These are phyloP conservation scores for Trichomonas vaginalis DNA, from an alignment of 208 protist genomes.

Conservation along the genomic window DNA sequence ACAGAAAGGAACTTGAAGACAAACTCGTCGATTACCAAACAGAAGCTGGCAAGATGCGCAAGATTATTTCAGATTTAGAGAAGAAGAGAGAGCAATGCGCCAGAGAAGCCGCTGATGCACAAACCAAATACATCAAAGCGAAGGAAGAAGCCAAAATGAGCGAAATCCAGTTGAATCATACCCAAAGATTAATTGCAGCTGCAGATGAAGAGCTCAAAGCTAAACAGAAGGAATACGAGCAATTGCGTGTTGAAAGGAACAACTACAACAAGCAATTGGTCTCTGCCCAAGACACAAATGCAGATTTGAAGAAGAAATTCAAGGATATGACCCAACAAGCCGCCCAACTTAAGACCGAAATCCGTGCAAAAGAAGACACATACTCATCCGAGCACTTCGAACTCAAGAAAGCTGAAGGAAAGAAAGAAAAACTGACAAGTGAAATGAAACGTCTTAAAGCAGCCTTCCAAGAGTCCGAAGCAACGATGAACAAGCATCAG, in stretches of 20 bases:
- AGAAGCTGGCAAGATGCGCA: background rate
- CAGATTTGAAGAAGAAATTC: constrained; percentile 71
- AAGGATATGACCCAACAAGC: constrained; percentile 69
- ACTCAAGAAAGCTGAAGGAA: background rate
- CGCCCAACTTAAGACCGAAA: constrained; percentile 69
- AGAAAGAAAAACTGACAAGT: background rate
- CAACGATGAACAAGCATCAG: background rate
- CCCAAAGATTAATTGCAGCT: constrained; percentile 62
- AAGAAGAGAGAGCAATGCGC: constrained; percentile 57
- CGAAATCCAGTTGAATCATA: constrained; percentile 53
- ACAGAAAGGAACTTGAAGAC: background rate
- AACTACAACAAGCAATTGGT: constrained; percentile 79
- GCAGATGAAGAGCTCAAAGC: constrained; percentile 75
- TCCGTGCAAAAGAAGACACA: constrained; percentile 68
- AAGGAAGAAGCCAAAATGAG: constrained; percentile 29
- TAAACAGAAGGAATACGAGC: constrained; percentile 81
- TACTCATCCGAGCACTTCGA: constrained; percentile 17
- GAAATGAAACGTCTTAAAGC: constrained; percentile 17
- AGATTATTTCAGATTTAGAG: constrained; percentile 38
- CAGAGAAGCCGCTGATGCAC: constrained; percentile 54
- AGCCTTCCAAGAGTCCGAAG: background rate
- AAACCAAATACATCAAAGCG: constrained; percentile 31
- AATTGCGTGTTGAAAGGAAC: constrained; percentile 75
- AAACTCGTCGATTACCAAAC: background rate
- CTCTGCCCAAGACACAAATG: constrained; percentile 73